Base-by-base conservation (phyloP, 2,329 filamentous ascomycete species). In the Neopestalotiopsis sp. region DNA sequence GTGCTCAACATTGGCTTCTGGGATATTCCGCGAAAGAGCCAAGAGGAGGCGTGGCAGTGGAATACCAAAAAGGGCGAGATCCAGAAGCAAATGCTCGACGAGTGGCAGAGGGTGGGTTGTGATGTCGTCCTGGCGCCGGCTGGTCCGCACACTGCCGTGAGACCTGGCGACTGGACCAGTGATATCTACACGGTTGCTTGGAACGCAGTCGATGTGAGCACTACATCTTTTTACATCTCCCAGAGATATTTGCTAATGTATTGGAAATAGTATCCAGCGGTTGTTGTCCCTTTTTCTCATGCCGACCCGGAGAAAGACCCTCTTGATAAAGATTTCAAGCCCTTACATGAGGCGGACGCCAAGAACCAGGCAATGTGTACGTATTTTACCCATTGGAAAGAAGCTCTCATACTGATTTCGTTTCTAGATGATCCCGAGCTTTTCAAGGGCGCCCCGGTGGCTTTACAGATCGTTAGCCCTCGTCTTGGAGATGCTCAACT, bases 1-100 rank as follows among this genome's bases (percentile, higher is more conserved):
- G 79, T 81, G 10, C 66, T 71, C n/a, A 76, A 76, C 40, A 79
- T 79, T 63, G 77, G 77, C 0, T 80, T 79, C 68, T 78, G 77
- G 78, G 74, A 74, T 14, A 69, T 79, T 2, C 74, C 75, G 17
- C 61, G 70, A 1, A 81, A 81, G 68, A 77, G 70, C 1, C 75
- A 74, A 65, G 79, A 80, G 71, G 72, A 80, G 67, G 71, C 74
- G 49, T 80, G 79, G 79, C 71, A 67, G 34, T 77, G 74, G 74
- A 80, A 79, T 70, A 74, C 78, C 2, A 78, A 76, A 70, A 78
- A 77, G 64, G 61, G 74, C 17, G 69, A 67, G 1, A 64, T 79
- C n/a, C 76, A 77, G 71, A 80, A 80, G 68, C 57, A 77, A 56
- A 79, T 80, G 75, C 72, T 80, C n/a, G 78, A 81, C 70, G 70